Evolutionary conservation across 805 yeast genomes (phyloP), one percentile per base, ranked within the genome.

Genomic region (Candida qinlingensis): DNA sequence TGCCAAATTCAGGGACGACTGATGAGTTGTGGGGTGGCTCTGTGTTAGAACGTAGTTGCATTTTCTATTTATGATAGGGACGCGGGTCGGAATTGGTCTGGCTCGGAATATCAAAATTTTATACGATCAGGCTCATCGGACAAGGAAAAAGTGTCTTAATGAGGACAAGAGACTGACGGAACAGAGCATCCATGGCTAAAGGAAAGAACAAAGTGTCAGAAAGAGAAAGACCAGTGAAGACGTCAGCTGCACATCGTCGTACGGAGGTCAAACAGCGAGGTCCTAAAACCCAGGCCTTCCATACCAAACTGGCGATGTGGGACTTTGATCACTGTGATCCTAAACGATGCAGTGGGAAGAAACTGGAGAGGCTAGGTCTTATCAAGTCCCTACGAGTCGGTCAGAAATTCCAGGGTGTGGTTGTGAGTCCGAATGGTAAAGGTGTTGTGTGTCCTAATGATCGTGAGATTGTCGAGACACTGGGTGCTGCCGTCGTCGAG

Each of bases 291-390:
- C 51, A 50, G 28, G 52, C 56, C 10, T 87, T 88, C 61, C 96
- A 96, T 1, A 84, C 85, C 34, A 90, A 88, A 60, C 66, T 91
- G 53, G 97, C 97, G 13, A 92, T 92, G 99, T 92, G 99, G 97
- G 99, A 94, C 65, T 94, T 94, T 62, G 96, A 91, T 56, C 99
- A 94, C 63, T 94, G 99, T 70, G 99, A 94, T 68, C 99, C 99
- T 1, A 94, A 94, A 63, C 76, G 97, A 62, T 94, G 99, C 64
- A 85, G 95, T 55, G 99, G 99, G 19, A 94, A 94, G 70, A 91
- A 90, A 64, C 73, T 94, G 31, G 97, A 89, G 60, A 74, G 98
- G 47, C 66, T 92, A 25, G 98, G 98, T 1, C 68, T 89, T 25
- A 91, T 94, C 44, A 80, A 81, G 52, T 79, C 80, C 46, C 64